phyloP scores from a whole-genome alignment of 2,329 filamentous ascomycete species.

The Alternaria sp. region DNA sequence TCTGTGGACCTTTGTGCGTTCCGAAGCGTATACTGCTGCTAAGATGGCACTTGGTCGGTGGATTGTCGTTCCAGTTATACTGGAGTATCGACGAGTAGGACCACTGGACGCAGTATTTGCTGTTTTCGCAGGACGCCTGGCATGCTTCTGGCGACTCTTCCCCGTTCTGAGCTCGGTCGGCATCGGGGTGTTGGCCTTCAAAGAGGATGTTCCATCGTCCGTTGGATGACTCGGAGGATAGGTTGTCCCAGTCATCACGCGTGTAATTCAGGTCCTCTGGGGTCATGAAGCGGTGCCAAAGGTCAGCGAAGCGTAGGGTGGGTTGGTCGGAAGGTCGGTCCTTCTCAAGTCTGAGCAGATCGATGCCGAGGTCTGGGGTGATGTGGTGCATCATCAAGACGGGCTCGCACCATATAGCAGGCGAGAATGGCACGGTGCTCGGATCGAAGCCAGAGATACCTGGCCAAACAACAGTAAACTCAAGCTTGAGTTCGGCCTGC shows the following conservation, averaged over 20 bases:
- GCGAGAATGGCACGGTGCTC: slow-evolving; percentile 52
- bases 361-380: slow-evolving; percentile 52
- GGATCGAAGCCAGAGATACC: slow-evolving; percentile 41
- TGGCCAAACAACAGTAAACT: slow-evolving; percentile 59
- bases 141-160: slow-evolving; percentile 43
- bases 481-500: slow-evolving; percentile 55
- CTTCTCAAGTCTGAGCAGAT: slow-evolving; percentile 58
- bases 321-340: slow-evolving; percentile 31
- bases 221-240: slow-evolving; percentile 41
- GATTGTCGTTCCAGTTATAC: slow-evolving; percentile 45
- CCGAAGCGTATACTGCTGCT: slow-evolving; percentile 45
- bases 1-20: slow-evolving; percentile 20
- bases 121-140: slow-evolving; percentile 36
- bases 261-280: slow-evolving; percentile 35
- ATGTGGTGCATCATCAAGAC: slow-evolving; percentile 56
- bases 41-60: slow-evolving; percentile 44
- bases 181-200: slow-evolving; percentile 26
- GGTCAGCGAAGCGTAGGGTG: slow-evolving; percentile 37
- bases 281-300: slow-evolving; percentile 42
- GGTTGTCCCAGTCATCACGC: slow-evolving; percentile 46
- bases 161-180: slow-evolving; percentile 26
- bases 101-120: slow-evolving; percentile 45
- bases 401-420: slow-evolving; percentile 54
- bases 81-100: slow-evolving; percentile 40
- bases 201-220: slow-evolving; percentile 48